These are phyloP conservation scores for Penicillium diatomitis DNA, from an alignment of 495 filamentous ascomycete species.

Conservation along the genomic window DNA sequence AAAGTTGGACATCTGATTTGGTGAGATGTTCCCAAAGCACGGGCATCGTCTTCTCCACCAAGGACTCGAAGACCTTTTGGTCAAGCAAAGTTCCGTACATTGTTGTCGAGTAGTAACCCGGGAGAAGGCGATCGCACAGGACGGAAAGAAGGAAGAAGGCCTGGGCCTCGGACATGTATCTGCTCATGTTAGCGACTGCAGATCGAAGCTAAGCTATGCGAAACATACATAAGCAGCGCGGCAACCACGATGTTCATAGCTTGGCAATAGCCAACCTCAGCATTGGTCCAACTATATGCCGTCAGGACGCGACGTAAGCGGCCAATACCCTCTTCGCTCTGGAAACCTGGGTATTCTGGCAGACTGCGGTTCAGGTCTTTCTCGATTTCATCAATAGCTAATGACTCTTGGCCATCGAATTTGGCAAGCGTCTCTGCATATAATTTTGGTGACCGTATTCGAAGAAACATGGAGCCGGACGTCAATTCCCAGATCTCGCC, in stretches of 20 bases:
- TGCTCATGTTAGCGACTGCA: slow-evolving; percentile 23
- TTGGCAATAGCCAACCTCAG: slow-evolving; percentile 94
- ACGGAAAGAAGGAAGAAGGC: slow-evolving; percentile 91
- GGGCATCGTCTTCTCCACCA: slow-evolving; percentile 98
- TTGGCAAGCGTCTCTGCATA: slow-evolving; percentile 78
- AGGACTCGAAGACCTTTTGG: slow-evolving; percentile 90
- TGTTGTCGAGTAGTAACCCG: slow-evolving; percentile 94
- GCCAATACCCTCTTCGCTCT: slow-evolving; percentile 91
- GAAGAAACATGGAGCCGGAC: slow-evolving; percentile 79
- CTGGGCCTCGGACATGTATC: slow-evolving; percentile 94
- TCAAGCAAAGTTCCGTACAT: slow-evolving; percentile 98
- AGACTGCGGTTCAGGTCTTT: slow-evolving; percentile 95
- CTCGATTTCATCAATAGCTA: slow-evolving; percentile 97
- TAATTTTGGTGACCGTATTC: slow-evolving; percentile 74
- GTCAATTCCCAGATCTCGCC: slow-evolving; percentile 96
- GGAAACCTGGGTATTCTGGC: slow-evolving; percentile 94
- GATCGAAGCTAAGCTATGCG: background rate
- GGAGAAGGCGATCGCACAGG: slow-evolving; percentile 84
- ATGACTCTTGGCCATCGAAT: slow-evolving; percentile 69
- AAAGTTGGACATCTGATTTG: slow-evolving; percentile 95
- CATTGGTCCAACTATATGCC: slow-evolving; percentile 93
- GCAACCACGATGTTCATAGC: slow-evolving; percentile 99
- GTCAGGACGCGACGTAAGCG: slow-evolving; percentile 82
- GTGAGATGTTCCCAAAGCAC: slow-evolving; percentile 95
- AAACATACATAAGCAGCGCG: slow-evolving; percentile 73